Evolutionary conservation across 140 eudicot genomes (phyloP), one percentile per base, ranked within the genome.

Genomic region (Erigeron philadelphicus): DNA sequence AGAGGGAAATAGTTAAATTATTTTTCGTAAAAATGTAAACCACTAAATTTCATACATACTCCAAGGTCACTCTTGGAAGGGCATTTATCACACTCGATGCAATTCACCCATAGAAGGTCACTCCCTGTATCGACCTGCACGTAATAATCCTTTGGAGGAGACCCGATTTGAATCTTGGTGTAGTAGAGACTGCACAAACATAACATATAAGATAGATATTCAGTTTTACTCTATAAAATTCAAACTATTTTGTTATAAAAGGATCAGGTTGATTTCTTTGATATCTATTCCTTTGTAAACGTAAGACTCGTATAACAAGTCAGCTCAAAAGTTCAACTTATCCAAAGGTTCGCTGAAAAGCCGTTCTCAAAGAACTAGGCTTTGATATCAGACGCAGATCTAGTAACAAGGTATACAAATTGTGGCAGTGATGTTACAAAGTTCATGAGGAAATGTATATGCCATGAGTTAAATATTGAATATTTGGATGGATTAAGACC

Each of bases 121-220:
- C 96, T 88, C 76, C 98, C 98, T 3, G 98, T 93, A 78, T 89
- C 98, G 1, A 92, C 92, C 71, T 92, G 98, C 49, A 92, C 91
- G 46, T 92, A 76, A 70, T 75, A 92, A 59, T 79, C 95, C 68
- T 81, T 79, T 41, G 95, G 63, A 74, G 98, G 98, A 66, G 82
- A 75, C 74, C 98, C 98, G 18, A 92, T 78, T 52, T 79, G 74
- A 70, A 92, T 61, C 80, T 75, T 92, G 3, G 96, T 84, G 74
- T 40, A 92, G 75, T 88, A 92, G n/a, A 92, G 85, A 81, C 98
- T 92, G 78, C 56, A 67, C 49, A 61, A 54, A n/a, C 44, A 68
- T 49, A 52, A 57, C 61, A 45, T 45, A n/a, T 11, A 35, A 61
- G 42, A 57, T 17, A 12, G 35, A 10, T 7, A 19, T 9, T 16